Conservation (phyloP, 176 grass and related monocot species). For the Triticum monococcum region DNA sequence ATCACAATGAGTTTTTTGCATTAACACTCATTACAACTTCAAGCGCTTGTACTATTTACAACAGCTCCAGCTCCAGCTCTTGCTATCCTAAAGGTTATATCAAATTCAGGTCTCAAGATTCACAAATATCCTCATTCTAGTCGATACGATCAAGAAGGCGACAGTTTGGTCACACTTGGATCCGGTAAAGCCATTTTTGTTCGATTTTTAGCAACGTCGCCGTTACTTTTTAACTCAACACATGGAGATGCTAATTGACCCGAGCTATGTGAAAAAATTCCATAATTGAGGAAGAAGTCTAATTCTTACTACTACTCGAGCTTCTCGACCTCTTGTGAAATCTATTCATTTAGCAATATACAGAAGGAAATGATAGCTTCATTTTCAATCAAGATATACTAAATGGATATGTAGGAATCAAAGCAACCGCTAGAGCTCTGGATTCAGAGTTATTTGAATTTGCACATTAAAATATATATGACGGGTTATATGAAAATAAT, state of each 20-base stretch:
- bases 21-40: slow-evolving; percentile 19
- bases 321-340: no score
- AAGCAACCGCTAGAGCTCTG: not conserved
- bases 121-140: slow-evolving; percentile 39
- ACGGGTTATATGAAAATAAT: not conserved
- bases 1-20: not conserved
- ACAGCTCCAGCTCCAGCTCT: slow-evolving; percentile 63
- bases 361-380: not conserved
- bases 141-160: not conserved
- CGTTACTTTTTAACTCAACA: not conserved
- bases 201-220: not conserved
- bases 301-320: no score
- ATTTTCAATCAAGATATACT: not conserved
- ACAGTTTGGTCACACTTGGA: not conserved
- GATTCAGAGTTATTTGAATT: not conserved
- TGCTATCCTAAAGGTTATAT: slow-evolving; percentile 89
- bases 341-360: no score
- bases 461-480: not conserved
- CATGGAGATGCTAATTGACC: no score
- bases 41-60: slow-evolving; percentile 85
- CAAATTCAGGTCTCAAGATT: slow-evolving; percentile 69
- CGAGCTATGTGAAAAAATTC: no score
- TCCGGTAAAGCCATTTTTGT: not conserved
- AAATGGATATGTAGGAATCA: not conserved
- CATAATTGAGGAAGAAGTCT: no score